These are phyloP conservation scores for Diaporthe amygdali DNA, from an alignment of 2,329 filamentous ascomycete species.

Conservation along the genomic window DNA sequence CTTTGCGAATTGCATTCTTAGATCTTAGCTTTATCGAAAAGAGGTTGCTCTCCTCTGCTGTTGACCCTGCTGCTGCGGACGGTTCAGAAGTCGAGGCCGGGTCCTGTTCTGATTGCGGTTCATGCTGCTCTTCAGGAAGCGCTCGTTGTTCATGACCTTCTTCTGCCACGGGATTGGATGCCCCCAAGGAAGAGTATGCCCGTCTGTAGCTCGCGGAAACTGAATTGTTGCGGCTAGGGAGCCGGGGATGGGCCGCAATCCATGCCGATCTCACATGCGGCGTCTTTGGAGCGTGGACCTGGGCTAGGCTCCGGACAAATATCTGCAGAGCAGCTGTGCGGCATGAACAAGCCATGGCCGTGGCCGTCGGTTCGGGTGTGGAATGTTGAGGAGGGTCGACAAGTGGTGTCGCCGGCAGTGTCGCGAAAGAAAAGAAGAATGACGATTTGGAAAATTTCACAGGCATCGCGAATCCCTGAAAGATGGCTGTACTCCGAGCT, in stretches of 20 bases:
- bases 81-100: not conserved
- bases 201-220: not conserved
- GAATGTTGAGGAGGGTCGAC: not conserved
- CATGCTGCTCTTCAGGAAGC: not conserved
- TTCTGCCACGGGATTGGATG: not conserved
- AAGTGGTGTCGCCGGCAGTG: not conserved
- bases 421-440: not conserved
- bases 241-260: not conserved
- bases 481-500: not conserved
- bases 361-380: slow-evolving; percentile 5
- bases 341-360: slow-evolving; percentile 54
- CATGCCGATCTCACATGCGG: slow-evolving; percentile 6
- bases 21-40: not conserved
- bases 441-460: not conserved
- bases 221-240: not conserved
- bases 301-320: slow-evolving; percentile 53
- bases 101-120: not conserved
- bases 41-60: not conserved
- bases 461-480: not conserved
- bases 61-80: not conserved
- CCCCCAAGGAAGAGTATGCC: not conserved
- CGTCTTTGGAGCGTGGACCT: slow-evolving; percentile 40
- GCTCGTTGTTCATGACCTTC: not conserved
- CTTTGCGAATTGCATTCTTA: not conserved
- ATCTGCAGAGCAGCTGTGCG: slow-evolving; percentile 49